phyloP scores from a whole-genome alignment of 352 stramenopile species.

The Phytopythium kandeliae region DNA sequence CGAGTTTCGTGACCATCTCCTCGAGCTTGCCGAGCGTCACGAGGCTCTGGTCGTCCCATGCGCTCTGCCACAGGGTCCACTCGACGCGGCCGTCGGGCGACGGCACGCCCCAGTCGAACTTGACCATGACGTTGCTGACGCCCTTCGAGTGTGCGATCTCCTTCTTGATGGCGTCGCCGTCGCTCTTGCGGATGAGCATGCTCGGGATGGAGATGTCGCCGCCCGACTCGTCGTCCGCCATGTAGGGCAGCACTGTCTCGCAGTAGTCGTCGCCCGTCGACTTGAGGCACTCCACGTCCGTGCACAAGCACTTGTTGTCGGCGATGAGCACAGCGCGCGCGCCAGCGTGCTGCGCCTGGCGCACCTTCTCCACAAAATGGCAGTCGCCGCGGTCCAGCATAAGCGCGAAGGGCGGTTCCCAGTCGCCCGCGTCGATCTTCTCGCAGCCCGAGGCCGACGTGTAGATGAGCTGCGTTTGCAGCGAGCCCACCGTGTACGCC shows the following conservation, averaged over 20 bases:
- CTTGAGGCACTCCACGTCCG: conserved; percentile 66
- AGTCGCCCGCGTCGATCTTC: conserved; percentile 76
- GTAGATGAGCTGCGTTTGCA: conserved; percentile 90
- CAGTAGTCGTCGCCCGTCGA: conserved; percentile 79
- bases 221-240: conserved; percentile 95
- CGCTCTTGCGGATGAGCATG: conserved; percentile 95
- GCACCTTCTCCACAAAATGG: conserved; percentile 96
- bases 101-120: conserved; percentile 94
- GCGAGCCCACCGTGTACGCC: conserved; percentile 85
- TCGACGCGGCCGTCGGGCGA: conserved; percentile 93
- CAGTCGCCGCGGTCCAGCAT: conserved; percentile 95
- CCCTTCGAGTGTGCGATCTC: conserved; percentile 73
- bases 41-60: conserved; percentile 87
- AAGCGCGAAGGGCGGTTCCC: conserved; percentile 92
- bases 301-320: conserved; percentile 95
- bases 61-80: conserved; percentile 96
- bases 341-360: conserved; percentile 88
- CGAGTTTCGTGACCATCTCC: conserved; percentile 79
- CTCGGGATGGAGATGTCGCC: conserved; percentile 95
- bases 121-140: conserved; percentile 91
- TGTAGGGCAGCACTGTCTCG: conserved; percentile 85
- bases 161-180: conserved; percentile 92
- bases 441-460: conserved; percentile 70
- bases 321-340: conserved; percentile 94
- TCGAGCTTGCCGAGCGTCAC: conserved; percentile 79